Evolutionary conservation across 768 basidiomycete species (phyloP).

Genomic region (Gymnopilus dilepis): DNA sequence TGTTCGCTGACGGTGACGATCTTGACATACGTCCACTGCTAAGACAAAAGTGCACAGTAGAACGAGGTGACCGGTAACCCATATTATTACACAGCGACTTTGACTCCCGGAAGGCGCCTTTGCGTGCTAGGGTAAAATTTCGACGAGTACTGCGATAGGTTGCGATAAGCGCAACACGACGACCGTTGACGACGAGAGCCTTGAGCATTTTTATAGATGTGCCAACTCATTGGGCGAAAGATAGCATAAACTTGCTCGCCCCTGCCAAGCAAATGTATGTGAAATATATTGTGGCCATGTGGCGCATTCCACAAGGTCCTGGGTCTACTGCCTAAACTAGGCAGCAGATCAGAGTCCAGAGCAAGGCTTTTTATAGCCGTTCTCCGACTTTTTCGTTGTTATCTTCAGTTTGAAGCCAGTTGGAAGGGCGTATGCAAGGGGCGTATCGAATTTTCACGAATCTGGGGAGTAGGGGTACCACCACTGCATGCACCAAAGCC

Average conservation of each 20-base stretch:
- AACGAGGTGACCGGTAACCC: too few relatives aligned
- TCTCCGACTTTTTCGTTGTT: too few relatives aligned
- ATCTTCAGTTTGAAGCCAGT: too few relatives aligned
- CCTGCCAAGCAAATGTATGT: not conserved
- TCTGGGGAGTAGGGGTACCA: too few relatives aligned
- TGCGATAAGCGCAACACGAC: not conserved
- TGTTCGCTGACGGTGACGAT: not conserved
- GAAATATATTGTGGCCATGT: not conserved
- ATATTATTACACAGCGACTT: not conserved
- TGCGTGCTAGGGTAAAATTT: not conserved
- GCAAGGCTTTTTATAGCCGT: not conserved
- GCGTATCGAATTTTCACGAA: too few relatives aligned
- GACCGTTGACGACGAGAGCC: not conserved
- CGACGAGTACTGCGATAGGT: too few relatives aligned
- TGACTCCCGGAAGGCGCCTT: not conserved
- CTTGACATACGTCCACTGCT: not conserved
- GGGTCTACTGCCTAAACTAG: not conserved
- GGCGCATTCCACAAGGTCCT: not conserved
- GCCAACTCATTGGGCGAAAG: not conserved
- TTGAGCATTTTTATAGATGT: not conserved
- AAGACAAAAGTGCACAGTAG: not conserved
- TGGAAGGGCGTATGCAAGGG: too few relatives aligned
- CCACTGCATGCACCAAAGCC: too few relatives aligned
- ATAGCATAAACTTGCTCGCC: not conserved
- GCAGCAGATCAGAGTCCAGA: not conserved